Percentiles rank a stretch among this genome's conserved stretches.
These are phyloP conservation scores for Shiraia sp. DNA, from an alignment of 2,329 filamentous ascomycete genomes.

Conservation along the genomic window DNA sequence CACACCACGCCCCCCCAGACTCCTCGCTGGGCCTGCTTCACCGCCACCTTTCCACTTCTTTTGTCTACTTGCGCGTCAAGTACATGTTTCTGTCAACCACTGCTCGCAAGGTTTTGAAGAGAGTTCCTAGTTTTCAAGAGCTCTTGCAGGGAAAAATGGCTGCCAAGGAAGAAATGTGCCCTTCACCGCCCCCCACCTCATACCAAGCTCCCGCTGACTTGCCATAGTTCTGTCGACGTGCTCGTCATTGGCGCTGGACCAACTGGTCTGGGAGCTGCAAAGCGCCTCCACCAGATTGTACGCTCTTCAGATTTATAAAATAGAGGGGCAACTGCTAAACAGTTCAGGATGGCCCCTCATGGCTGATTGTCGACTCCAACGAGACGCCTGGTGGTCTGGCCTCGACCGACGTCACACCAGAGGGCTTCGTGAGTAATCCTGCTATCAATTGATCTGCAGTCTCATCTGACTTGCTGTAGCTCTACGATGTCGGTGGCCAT, in stretches of 20 bases:
- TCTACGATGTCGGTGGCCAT: constrained; percentile 98
- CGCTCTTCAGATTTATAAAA: constrained; percentile 35
- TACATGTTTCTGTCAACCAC: constrained; percentile 46
- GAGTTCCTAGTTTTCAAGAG: constrained; percentile 49
- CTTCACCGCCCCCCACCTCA: constrained; percentile 33
- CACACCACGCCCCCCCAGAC: constrained; percentile 23
- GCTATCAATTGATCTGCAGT: constrained; percentile 8
- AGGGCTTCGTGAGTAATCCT: constrained; percentile 83
- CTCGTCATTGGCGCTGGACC: constrained; percentile 98
- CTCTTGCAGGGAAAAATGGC: constrained; percentile 46
- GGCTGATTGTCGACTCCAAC: constrained; percentile 92
- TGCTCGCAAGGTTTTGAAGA: constrained; percentile 45
- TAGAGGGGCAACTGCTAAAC: constrained; percentile 29
- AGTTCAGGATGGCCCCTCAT: constrained; percentile 81
- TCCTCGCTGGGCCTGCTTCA: constrained; percentile 20
- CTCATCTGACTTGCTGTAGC: constrained; percentile 51
- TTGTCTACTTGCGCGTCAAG: constrained; percentile 22
- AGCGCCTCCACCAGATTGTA: constrained; percentile 96
- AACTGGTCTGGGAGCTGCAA: constrained; percentile 95
- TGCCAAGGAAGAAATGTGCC: constrained; percentile 48
- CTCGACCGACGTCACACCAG: constrained; percentile 89
- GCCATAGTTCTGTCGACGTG: constrained; percentile 82
- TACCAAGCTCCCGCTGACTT: constrained; percentile 23
- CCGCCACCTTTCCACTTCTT: constrained; percentile 13
- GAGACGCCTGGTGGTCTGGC: constrained; percentile 94